These are phyloP conservation scores for Monosporozyma yasuniensis DNA, from an alignment of 805 yeast species.

Conservation along the genomic window DNA sequence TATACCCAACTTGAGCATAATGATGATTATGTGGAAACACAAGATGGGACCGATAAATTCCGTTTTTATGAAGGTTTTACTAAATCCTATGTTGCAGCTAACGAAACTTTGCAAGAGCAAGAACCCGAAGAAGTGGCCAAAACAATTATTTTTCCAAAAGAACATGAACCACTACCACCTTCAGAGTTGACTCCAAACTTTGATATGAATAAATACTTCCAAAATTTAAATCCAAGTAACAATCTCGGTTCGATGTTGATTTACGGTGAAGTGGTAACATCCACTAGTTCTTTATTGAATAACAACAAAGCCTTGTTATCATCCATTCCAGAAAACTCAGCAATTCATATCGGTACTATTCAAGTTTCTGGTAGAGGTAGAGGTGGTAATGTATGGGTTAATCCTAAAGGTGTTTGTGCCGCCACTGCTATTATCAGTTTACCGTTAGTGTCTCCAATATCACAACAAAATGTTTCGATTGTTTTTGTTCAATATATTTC, in stretches of 20 bases:
- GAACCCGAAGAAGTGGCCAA: slow-evolving; percentile 52
- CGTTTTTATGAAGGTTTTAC: slow-evolving; percentile 17
- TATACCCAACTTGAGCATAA: slow-evolving; percentile 29
- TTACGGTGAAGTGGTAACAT: slow-evolving; percentile 84
- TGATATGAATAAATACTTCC: slow-evolving; percentile 49
- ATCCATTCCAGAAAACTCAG: slow-evolving; percentile 32
- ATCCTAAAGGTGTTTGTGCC: slow-evolving; percentile 87
- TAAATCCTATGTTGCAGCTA: slow-evolving; percentile 9
- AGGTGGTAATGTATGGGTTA: slow-evolving; percentile 92
- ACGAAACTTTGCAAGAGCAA: slow-evolving; percentile 19
- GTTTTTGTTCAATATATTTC: slow-evolving; percentile 83
- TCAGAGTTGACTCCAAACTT: slow-evolving; percentile 61
- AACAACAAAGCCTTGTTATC: slow-evolving; percentile 52
- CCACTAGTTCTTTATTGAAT: slow-evolving; percentile 75
- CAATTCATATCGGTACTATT: slow-evolving; percentile 51
- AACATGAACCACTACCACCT: slow-evolving; percentile 40
- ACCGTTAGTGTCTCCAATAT: slow-evolving; percentile 33
- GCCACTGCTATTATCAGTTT: slow-evolving; percentile 61
- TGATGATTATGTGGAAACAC: slow-evolving; percentile 36
- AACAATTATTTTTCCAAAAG: slow-evolving; percentile 37
- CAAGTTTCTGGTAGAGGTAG: slow-evolving; percentile 92
- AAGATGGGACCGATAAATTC: slow-evolving; percentile 25
- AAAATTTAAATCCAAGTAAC: slow-evolving; percentile 24
- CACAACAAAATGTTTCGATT: slow-evolving; percentile 44
- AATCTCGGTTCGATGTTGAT: slow-evolving; percentile 54